Percentiles rank a stretch among this genome's conserved stretches.
phyloP scores from a whole-genome alignment of 345 rosid species.

The Cardamine resedifolia region DNA sequence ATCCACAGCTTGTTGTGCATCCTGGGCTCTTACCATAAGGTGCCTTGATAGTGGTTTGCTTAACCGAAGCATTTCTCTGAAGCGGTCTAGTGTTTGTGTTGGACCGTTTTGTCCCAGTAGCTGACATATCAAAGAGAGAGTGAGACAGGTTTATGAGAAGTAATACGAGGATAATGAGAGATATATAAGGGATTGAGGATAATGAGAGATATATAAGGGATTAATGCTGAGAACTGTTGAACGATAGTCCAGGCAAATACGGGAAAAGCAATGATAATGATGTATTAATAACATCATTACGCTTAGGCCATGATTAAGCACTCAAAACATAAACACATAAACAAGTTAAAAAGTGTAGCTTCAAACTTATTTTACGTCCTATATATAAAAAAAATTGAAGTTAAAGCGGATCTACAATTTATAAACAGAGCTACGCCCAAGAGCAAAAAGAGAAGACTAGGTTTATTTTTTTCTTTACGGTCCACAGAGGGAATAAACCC shows the following conservation, averaged over 20 bases:
- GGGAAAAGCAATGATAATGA: conserved; percentile 31
- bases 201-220: too few species aligned
- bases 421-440: conserved; percentile 32
- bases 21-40: conserved; percentile 30
- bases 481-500: conserved; percentile 29
- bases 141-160: conserved; percentile 20
- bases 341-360: conserved; percentile 26
- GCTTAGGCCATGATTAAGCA: conserved; percentile 40
- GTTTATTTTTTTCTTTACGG: conserved; percentile 26
- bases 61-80: conserved; percentile 14
- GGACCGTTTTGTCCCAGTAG: conserved; percentile 30
- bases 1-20: conserved; percentile 46
- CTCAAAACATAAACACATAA: conserved; percentile 36
- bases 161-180: conserved; percentile 12
- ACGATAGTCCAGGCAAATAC: conserved; percentile 14
- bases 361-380: conserved; percentile 15
- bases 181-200: conserved; percentile 26
- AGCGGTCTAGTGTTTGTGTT: conserved; percentile 23
- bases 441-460: conserved; percentile 30
- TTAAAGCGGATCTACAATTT: conserved; percentile 26
- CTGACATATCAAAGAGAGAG: conserved; percentile 38
- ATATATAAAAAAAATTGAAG: conserved; percentile 19
- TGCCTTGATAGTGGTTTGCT: conserved; percentile 16
- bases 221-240: conserved; percentile 19
- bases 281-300: conserved; percentile 37